A percentile compares a stretch with the other conserved stretches of the same genome.
Evolutionary conservation across 257 asterid genomes (phyloP).

Genomic region (Solanum bulbocastanum): DNA sequence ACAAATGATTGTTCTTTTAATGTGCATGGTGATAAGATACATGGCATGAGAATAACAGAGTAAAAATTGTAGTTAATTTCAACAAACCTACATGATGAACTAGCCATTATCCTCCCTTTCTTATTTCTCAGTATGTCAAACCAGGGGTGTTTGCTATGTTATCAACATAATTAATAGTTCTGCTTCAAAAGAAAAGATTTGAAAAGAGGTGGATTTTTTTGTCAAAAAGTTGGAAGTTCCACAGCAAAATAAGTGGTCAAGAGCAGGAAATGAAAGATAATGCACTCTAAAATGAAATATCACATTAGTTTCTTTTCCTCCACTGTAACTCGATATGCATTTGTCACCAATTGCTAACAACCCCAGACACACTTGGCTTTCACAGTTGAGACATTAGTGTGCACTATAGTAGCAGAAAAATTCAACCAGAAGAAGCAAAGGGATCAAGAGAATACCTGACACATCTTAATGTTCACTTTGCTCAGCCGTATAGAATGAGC

Average conservation of each 20-base stretch:
- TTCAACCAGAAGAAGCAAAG: background rate
- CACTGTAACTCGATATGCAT: background rate
- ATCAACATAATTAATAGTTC: background rate
- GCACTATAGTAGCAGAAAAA: background rate
- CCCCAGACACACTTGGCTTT: background rate
- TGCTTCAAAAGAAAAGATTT: background rate
- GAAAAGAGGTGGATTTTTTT: background rate
- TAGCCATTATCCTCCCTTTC: background rate
- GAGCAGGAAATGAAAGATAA: background rate
- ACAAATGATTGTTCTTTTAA: background rate
- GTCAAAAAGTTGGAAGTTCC: background rate
- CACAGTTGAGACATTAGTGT: background rate
- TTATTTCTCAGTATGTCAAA: background rate
- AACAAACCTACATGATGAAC: background rate
- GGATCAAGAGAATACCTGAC: constrained; percentile 47
- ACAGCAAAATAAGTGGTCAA: background rate
- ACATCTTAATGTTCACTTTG: constrained; percentile 83
- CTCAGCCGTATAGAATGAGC: constrained; percentile 88
- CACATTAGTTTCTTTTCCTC: background rate
- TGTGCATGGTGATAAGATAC: background rate
- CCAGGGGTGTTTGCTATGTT: background rate
- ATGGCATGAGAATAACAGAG: background rate
- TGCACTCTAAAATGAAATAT: background rate
- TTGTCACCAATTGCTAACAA: background rate
- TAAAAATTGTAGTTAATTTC: background rate